A percentile compares a stretch with the other conserved stretches of the same genome.
Evolutionary conservation across 2,329 filamentous ascomycete genomes (phyloP).

Genomic region (Fusarium illudens): DNA sequence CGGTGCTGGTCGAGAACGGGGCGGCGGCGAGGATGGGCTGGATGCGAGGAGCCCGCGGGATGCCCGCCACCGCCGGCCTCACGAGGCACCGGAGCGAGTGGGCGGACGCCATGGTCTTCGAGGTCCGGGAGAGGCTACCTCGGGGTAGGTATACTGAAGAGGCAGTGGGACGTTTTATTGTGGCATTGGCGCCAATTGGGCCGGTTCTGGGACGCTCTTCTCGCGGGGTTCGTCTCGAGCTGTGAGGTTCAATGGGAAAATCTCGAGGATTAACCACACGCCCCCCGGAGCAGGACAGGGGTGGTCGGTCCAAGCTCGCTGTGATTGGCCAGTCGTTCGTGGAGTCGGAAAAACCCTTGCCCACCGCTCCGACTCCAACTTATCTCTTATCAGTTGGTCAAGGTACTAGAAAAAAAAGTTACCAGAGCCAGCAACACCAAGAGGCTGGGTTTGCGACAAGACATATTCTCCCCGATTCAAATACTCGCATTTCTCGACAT

Average conservation of each 20-base stretch:
- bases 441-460: conserved; percentile 16
- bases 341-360: conserved; percentile 37
- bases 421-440: conserved; percentile 13
- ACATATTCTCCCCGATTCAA: conserved; percentile 1
- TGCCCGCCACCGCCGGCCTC: conserved; percentile 43
- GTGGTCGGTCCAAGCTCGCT: not conserved
- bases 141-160: conserved; percentile 9
- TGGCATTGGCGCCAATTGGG: conserved; percentile 45
- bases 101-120: conserved; percentile 49
- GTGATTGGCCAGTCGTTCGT: conserved; percentile 29
- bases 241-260: conserved; percentile 43
- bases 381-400: conserved; percentile 39
- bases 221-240: conserved; percentile 36
- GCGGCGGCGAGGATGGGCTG: conserved; percentile 47
- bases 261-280: conserved; percentile 40
- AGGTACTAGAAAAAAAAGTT: conserved; percentile 39
- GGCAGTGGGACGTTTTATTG: conserved; percentile 20
- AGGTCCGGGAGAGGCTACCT: not conserved
- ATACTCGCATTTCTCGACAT: not conserved
- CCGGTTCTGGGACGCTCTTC: conserved; percentile 36
- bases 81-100: conserved; percentile 55
- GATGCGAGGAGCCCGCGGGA: conserved; percentile 47
- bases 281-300: conserved; percentile 25
- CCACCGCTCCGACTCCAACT: conserved; percentile 39
- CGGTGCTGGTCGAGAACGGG: conserved; percentile 52